phyloP scores from a whole-genome alignment of 306 rosid species.

The Acacia acuminata region DNA sequence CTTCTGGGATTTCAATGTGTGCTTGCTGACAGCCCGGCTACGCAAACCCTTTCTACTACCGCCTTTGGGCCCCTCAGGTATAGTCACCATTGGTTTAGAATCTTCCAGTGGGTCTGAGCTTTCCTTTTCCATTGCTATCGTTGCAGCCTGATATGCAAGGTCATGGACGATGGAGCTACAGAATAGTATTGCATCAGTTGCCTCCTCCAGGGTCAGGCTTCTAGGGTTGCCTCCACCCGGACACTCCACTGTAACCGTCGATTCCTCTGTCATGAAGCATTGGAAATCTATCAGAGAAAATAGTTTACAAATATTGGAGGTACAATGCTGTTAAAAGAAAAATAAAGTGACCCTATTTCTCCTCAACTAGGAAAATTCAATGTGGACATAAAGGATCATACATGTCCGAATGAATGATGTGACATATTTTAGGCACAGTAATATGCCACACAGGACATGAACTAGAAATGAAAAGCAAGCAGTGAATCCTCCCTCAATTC shows the following conservation, averaged over 20 bases:
- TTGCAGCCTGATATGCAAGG: constrained; percentile 84
- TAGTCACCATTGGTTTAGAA: constrained; percentile 74
- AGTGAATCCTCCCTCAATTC: not conserved
- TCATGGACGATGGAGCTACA: constrained; percentile 94
- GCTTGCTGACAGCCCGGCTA: constrained; percentile 48
- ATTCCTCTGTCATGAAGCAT: constrained; percentile 59
- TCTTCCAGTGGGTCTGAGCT: constrained; percentile 53
- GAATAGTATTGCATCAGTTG: constrained; percentile 88
- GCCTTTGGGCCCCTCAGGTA: constrained; percentile 63
- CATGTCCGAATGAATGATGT: not conserved
- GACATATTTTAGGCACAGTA: not conserved
- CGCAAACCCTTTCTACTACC: constrained; percentile 57
- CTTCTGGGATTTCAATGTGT: constrained; percentile 60
- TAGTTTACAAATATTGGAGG: constrained; percentile 1
- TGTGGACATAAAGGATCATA: not conserved
- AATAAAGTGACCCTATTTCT: not conserved
- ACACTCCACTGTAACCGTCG: constrained; percentile 74
- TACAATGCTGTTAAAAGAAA: constrained; percentile 4
- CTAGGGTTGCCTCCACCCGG: constrained; percentile 59
- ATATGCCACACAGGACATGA: not conserved
- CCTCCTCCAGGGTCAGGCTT: constrained; percentile 95
- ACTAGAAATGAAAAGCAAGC: not conserved
- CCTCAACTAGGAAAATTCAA: not conserved
- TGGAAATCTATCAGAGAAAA: constrained; percentile 39
- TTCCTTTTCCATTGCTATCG: constrained; percentile 80